Percentiles rank a stretch among this genome's conserved stretches.
Conservation (phyloP, 2,329 filamentous ascomycete genomes). For the Pezicula radicicola region DNA sequence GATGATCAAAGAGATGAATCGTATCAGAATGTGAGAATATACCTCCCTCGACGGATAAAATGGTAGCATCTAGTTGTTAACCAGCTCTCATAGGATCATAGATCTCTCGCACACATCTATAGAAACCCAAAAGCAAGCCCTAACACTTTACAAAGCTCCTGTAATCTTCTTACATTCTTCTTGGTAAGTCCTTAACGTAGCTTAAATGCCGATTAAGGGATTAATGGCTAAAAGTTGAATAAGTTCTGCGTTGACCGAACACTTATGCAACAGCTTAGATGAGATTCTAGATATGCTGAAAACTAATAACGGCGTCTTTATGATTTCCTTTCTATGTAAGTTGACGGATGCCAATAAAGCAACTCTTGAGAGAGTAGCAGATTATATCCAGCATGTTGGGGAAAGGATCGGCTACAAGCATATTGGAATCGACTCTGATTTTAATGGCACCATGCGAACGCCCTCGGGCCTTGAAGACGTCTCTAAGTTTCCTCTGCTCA, state of each 20-base stretch:
- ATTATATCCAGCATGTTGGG: slow-evolving; percentile 61
- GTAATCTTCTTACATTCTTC: slow-evolving; percentile 65
- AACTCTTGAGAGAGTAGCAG: slow-evolving; percentile 55
- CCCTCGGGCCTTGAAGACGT: slow-evolving; percentile 52
- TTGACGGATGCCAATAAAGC: slow-evolving; percentile 47
- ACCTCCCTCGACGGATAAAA: too few relatives aligned
- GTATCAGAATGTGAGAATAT: slow-evolving; percentile 50
- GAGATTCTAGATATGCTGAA: slow-evolving; percentile 57
- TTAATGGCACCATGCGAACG: slow-evolving; percentile 50
- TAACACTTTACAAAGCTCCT: slow-evolving; percentile 48
- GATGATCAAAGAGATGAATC: slow-evolving; percentile 63
- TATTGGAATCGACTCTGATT: slow-evolving; percentile 64
- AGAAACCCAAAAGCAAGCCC: slow-evolving; percentile 60
- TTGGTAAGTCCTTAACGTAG: slow-evolving; percentile 45
- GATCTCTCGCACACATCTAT: slow-evolving; percentile 62
- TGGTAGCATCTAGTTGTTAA: background rate
- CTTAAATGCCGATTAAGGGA: too few relatives aligned
- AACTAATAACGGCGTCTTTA: slow-evolving; percentile 53
- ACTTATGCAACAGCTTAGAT: slow-evolving; percentile 65
- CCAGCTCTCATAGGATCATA: slow-evolving; percentile 39
- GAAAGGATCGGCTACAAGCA: slow-evolving; percentile 60
- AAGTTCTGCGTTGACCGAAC: slow-evolving; percentile 30
- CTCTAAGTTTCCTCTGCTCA: slow-evolving; percentile 56
- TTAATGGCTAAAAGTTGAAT: too few relatives aligned
- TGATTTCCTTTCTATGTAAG: slow-evolving; percentile 32